phyloP scores from a whole-genome alignment of 257 asterid species.

The Scutellaria galericulata region DNA sequence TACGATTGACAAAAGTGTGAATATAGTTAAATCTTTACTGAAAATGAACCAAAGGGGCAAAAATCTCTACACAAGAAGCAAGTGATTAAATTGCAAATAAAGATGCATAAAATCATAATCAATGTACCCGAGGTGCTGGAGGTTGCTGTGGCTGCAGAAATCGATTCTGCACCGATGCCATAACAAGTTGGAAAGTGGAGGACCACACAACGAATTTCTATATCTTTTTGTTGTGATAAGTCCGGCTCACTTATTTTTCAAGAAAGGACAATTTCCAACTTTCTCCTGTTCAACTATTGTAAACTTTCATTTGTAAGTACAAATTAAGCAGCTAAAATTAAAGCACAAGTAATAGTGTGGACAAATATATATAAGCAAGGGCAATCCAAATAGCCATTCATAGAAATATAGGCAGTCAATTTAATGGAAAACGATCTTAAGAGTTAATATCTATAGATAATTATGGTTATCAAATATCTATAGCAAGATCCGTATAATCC shows the following conservation, averaged over 20 bases:
- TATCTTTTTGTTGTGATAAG: neutral
- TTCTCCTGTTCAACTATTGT: constrained; percentile 17
- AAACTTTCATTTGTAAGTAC: constrained; percentile 26
- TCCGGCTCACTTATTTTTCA: constrained; percentile 19
- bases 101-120: constrained; percentile 27
- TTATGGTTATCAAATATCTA: neutral
- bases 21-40: constrained; percentile 1
- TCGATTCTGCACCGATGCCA: constrained; percentile 64
- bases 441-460: neutral
- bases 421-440: constrained; percentile 5
- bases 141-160: constrained; percentile 60
- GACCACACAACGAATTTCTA: constrained; percentile 22
- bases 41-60: neutral
- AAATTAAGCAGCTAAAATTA: constrained; percentile 2
- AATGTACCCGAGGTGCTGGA: constrained; percentile 58
- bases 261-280: constrained; percentile 25
- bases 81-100: constrained; percentile 16
- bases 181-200: constrained; percentile 32
- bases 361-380: too few relatives aligned
- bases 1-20: neutral
- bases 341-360: neutral
- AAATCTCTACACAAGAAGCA: constrained; percentile 18
- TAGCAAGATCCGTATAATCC: constrained; percentile 15
- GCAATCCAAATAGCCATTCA: neutral
- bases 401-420: constrained; percentile 5